Evolutionary conservation across 2,329 filamentous ascomycete species (phyloP), one percentile per base, ranked within the genome.

Genomic region (Magnaporthiopsis incrustans): DNA sequence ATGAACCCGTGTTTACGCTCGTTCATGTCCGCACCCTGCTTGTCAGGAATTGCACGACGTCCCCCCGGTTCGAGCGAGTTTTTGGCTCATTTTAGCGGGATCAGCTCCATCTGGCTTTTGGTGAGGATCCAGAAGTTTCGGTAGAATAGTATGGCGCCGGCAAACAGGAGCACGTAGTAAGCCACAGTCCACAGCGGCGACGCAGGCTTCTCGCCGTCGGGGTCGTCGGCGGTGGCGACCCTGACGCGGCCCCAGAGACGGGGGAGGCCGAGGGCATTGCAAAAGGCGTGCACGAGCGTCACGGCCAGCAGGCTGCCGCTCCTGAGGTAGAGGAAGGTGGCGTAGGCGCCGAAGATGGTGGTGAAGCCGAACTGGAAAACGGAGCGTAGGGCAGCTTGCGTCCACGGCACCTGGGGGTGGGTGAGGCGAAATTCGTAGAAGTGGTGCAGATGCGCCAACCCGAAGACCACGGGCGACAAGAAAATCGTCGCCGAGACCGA

Each of bases 401-500:
- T 68, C 15, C 88, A 72, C 0, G 90, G 84, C 1, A 89, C 86
- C 67, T 85, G 81, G 11, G 91, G 91, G 70, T 96, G 86, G 1
- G 89, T 91, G 65, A 96, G 81, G 64, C 89, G 85, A 76, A 96
- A 97, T 77, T 98, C 95, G 78, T 97, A 96, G 74, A 96, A 92
- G 77, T 99, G 95, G 77, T 99, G 94, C 60, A 96, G 77, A 77
- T 99, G 95, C 10, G 95, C 93, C 59, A 97, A 86, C 62, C 94
- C 94, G 73, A 98, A 98, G 74, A 97, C 89, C 14, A 97, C 79
- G 8, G 94, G 94, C 1, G 91, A 91, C 14, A 91, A 78, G 77
- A 96, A 92, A 71, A 96, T 85, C 68, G 91, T 92, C 57, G 79
- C 78, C 3, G 71, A 68, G 33, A 81, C 71, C 58, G 82, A 81